Evolutionary conservation across 805 yeast genomes (phyloP).

Genomic region (Barnettozyma botsteinii): DNA sequence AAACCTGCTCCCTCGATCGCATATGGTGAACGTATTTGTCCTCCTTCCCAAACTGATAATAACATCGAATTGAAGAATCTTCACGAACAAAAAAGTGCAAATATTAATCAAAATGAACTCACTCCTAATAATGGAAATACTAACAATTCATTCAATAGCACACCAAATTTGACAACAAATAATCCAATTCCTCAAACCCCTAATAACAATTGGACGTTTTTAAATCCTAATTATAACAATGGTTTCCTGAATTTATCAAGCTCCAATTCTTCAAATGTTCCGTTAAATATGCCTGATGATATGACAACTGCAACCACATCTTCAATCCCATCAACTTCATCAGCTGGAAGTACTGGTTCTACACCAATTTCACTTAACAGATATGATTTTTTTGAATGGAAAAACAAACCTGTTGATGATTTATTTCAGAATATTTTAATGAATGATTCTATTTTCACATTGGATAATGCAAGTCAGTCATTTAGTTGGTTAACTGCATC

Average conservation of each 20-base stretch:
- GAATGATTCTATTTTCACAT: conserved; percentile 10
- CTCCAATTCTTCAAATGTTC: not conserved
- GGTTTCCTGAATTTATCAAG: conserved; percentile 1
- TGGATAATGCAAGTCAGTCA: conserved; percentile 8
- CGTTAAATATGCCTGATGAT: not conserved
- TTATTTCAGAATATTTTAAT: conserved; percentile 9
- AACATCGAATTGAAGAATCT: too few species aligned
- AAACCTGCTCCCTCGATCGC: not conserved
- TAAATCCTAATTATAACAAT: conserved; percentile 4
- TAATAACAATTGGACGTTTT: too few species aligned
- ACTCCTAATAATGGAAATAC: not conserved
- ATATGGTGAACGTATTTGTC: not conserved
- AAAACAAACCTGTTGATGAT: conserved; percentile 14
- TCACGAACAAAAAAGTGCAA: too few species aligned
- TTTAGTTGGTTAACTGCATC: conserved; percentile 3
- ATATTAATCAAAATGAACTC: not conserved
- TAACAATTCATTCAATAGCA: not conserved
- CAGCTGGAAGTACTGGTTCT: too few species aligned
- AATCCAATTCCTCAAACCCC: not conserved
- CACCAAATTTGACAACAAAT: not conserved
- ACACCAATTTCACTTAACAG: not conserved
- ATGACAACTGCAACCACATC: not conserved
- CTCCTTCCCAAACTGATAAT: too few species aligned
- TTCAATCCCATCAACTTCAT: not conserved
- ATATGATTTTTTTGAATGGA: conserved; percentile 13